Conservation (phyloP, 2,329 filamentous ascomycete species). For the Pseudocercospora musae region DNA sequence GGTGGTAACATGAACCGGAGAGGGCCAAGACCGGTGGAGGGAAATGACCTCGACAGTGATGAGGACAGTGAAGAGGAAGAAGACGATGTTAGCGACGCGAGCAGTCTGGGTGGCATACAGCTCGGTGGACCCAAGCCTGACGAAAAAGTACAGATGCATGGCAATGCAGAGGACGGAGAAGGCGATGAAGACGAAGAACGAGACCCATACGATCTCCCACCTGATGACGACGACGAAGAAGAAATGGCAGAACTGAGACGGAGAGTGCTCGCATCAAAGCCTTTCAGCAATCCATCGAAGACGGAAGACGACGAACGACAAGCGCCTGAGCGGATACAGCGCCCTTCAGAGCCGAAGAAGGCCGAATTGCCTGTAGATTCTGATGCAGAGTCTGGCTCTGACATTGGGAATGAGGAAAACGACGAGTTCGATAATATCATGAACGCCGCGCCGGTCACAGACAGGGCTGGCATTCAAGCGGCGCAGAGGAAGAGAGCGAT, state of each 20-base stretch:
- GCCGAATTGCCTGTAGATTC: conserved; percentile 47
- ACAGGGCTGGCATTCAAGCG: conserved; percentile 70
- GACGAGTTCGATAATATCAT: conserved; percentile 92
- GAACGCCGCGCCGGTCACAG: conserved; percentile 82
- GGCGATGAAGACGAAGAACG: conserved; percentile 50
- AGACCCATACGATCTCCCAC: conserved; percentile 74
- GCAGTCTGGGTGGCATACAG: conserved; percentile 36
- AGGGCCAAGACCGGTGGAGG: conserved; percentile 49
- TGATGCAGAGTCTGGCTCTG: conserved; percentile 68
- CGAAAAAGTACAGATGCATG: conserved; percentile 42
- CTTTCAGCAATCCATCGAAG: conserved; percentile 62
- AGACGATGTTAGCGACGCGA: conserved; percentile 35
- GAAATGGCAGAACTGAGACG: conserved; percentile 90
- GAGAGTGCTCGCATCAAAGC: conserved; percentile 85
- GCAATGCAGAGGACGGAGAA: conserved; percentile 43
- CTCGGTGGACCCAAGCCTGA: conserved; percentile 48
- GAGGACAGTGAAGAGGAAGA: conserved; percentile 44
- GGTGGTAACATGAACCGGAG: conserved; percentile 80
- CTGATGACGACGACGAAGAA: conserved; percentile 74
- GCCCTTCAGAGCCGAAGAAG: conserved; percentile 49
- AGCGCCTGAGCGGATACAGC: conserved; percentile 59
- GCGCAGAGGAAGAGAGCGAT: conserved; percentile 56
- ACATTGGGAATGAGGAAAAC: conserved; percentile 59
- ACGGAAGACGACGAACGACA: conserved; percentile 50
- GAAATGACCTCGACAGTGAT: conserved; percentile 47